These are phyloP conservation scores for Yamadazyma friedrichii DNA, from an alignment of 1,139 yeast species.

Conservation along the genomic window DNA sequence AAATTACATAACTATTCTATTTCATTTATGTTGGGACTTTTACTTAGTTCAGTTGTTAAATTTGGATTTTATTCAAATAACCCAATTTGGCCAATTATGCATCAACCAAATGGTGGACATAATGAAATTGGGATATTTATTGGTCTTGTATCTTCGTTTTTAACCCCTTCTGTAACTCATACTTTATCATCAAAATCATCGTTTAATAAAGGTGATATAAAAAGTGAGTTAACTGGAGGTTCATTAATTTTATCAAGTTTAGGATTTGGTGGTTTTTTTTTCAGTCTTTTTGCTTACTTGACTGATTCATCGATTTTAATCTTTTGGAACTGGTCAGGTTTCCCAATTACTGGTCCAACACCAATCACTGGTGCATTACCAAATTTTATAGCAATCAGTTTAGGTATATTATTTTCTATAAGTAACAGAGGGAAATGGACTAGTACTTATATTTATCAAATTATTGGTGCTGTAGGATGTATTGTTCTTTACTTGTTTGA, in stretches of 20 bases:
- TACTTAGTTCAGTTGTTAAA: conserved; percentile 71
- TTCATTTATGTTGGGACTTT: conserved; percentile 70
- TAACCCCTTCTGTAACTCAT: conserved; percentile 36
- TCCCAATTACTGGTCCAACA: conserved; percentile 80
- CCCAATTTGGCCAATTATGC: conserved; percentile 96
- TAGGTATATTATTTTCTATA: conserved; percentile 47
- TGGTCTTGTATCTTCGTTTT: conserved; percentile 63
- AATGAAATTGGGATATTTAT: conserved; percentile 68
- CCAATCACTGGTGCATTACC: conserved; percentile 86
- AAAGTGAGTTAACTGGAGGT: conserved; percentile 22
- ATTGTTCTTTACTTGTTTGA: conserved; percentile 46
- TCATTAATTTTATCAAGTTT: conserved; percentile 51
- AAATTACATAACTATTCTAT: conserved; percentile 54
- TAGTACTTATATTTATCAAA: conserved; percentile 25
- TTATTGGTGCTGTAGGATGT: conserved; percentile 52
- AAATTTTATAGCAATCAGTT: conserved; percentile 56
- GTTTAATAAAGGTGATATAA: not conserved
- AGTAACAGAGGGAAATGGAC: conserved; percentile 25
- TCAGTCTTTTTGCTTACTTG: conserved; percentile 69
- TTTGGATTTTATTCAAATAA: conserved; percentile 79
- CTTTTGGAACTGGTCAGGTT: conserved; percentile 95
- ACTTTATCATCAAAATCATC: not conserved
- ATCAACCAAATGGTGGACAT: conserved; percentile 81
- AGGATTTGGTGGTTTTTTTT: conserved; percentile 79
- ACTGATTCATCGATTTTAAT: conserved; percentile 84